Evolutionary conservation across 2,329 filamentous ascomycete genomes (phyloP).

Genomic region (Colletotrichum sp.): DNA sequence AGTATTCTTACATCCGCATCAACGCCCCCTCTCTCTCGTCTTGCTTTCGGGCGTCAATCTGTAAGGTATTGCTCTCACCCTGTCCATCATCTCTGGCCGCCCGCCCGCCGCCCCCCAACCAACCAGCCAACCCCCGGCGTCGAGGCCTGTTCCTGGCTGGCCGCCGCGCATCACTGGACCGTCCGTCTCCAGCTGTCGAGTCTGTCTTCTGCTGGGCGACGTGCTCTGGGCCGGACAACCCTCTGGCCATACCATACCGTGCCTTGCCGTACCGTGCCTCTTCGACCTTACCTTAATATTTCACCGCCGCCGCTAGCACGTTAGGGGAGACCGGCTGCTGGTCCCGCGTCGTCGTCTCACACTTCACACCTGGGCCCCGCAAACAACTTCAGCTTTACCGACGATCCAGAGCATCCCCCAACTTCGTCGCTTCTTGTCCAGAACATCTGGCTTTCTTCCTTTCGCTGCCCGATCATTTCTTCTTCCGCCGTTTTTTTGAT

Average conservation of each 20-base stretch:
- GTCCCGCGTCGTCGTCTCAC: constrained; percentile 24
- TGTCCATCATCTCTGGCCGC: neutral
- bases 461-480: constrained; percentile 10
- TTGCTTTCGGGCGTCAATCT: neutral
- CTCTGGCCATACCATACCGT: constrained; percentile 1
- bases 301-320: constrained; percentile 20
- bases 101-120: neutral
- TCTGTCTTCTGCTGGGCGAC: neutral
- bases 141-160: constrained; percentile 18
- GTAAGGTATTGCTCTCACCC: neutral
- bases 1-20: neutral
- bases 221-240: constrained; percentile 4
- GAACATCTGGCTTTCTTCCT: constrained; percentile 8
- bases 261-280: neutral
- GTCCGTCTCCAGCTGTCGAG: constrained; percentile 19
- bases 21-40: neutral
- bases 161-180: constrained; percentile 12
- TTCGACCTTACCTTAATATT: constrained; percentile 15
- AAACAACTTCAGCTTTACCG: constrained; percentile 24
- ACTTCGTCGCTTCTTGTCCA: constrained; percentile 1
- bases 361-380: constrained; percentile 23
- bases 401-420: constrained; percentile 16
- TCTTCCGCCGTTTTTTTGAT: constrained; percentile 13
- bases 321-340: constrained; percentile 21
- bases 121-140: neutral